Evolutionary conservation across 1,139 yeast genomes (phyloP).

Genomic region (Scheffersomyces titani): DNA sequence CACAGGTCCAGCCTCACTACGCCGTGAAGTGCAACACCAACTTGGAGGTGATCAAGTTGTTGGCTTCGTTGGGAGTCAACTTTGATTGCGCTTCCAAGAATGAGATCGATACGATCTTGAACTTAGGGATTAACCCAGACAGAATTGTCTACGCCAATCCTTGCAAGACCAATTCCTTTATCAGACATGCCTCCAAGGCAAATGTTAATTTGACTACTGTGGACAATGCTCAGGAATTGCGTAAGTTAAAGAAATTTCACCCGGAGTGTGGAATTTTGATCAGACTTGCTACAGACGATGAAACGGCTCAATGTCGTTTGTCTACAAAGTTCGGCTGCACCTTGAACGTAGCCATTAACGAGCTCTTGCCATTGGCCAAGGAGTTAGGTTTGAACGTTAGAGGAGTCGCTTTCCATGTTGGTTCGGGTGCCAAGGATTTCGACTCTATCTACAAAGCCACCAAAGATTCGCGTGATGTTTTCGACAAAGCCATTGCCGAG

Average conservation of each 20-base stretch:
- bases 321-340: slow-evolving; percentile 90
- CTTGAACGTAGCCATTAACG: slow-evolving; percentile 49
- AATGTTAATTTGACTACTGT: slow-evolving; percentile 78
- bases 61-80: slow-evolving; percentile 66
- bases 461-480: slow-evolving; percentile 68
- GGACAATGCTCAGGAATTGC: slow-evolving; percentile 83
- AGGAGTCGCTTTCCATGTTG: slow-evolving; percentile 96
- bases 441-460: slow-evolving; percentile 71
- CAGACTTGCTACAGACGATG: slow-evolving; percentile 89
- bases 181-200: slow-evolving; percentile 63
- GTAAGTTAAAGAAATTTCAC: slow-evolving; percentile 67
- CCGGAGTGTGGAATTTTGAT: slow-evolving; percentile 72
- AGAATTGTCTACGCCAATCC: slow-evolving; percentile 92
- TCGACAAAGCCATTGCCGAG: slow-evolving; percentile 52
- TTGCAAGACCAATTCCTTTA: slow-evolving; percentile 80
- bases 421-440: slow-evolving; percentile 87
- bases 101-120: slow-evolving; percentile 72
- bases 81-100: slow-evolving; percentile 93
- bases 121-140: slow-evolving; percentile 60
- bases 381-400: slow-evolving; percentile 61
- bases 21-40: slow-evolving; percentile 96
- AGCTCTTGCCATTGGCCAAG: slow-evolving; percentile 63
- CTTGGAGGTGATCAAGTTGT: slow-evolving; percentile 52
- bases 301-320: slow-evolving; percentile 81
- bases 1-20: slow-evolving; percentile 79